phyloP scores from a whole-genome alignment of 176 grass and related monocot species.

The Zoysia japonica region DNA sequence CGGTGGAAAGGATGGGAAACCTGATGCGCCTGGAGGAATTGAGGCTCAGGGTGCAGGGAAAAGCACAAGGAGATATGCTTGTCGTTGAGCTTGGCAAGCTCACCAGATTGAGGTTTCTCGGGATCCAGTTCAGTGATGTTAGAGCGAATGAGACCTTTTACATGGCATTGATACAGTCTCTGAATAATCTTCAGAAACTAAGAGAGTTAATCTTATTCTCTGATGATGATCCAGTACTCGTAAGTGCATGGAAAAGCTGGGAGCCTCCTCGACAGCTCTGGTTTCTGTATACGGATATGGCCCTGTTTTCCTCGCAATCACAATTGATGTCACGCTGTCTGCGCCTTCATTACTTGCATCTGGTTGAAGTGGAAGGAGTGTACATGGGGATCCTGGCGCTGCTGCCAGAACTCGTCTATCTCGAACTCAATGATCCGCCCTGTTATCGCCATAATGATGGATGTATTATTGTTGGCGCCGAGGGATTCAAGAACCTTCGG shows the following conservation, averaged over 20 bases:
- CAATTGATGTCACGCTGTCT: neutral
- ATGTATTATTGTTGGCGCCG: neutral
- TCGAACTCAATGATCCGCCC: neutral
- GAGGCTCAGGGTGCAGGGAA: neutral
- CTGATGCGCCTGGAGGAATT: neutral
- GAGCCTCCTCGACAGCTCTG: neutral
- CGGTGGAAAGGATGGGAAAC: neutral
- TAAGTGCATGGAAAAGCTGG: neutral
- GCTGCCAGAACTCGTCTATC: neutral
- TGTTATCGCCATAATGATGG: neutral
- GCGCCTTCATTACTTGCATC: accelerated
- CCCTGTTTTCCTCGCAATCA: neutral
- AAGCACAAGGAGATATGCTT: no score
- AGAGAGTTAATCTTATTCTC: neutral
- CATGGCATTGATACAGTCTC: neutral
- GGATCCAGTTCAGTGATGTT: neutral
- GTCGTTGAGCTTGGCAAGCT: neutral
- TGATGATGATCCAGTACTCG: no score
- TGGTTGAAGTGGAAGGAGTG: neutral
- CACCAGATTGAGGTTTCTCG: neutral
- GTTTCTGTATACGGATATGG: no score
- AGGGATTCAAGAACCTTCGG: neutral
- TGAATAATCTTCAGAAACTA: neutral
- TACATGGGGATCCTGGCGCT: neutral
- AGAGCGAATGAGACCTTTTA: neutral